phyloP scores from a whole-genome alignment of 1,284 basidiomycete genomes.

The Porodaedalea pini region DNA sequence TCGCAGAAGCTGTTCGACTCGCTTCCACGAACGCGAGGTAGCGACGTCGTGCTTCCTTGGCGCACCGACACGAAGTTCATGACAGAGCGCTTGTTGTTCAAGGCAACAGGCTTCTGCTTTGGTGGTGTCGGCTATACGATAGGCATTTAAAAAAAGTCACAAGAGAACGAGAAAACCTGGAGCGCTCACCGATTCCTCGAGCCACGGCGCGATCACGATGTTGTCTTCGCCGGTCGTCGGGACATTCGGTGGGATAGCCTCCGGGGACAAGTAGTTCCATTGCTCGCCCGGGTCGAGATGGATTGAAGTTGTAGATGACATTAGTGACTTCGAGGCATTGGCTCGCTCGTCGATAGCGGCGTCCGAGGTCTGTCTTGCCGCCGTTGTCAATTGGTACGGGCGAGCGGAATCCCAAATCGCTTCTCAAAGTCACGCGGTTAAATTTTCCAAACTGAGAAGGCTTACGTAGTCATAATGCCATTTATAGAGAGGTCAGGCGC shows the following conservation, averaged over 20 bases:
- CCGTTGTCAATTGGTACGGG: not conserved
- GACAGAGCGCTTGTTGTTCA: slow-evolving; percentile 40
- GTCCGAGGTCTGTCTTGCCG: not conserved
- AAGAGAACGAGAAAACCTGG: not conserved
- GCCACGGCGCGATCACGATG: slow-evolving; percentile 23
- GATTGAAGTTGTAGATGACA: slow-evolving; percentile 11
- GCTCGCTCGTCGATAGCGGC: not conserved
- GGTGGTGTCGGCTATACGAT: slow-evolving; percentile 21
- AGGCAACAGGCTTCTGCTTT: slow-evolving; percentile 25
- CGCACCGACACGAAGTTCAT: slow-evolving; percentile 33
- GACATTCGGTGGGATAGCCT: slow-evolving; percentile 16
- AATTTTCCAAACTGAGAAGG: not conserved
- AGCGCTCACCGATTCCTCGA: slow-evolving; percentile 21
- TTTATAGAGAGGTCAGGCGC: not conserved
- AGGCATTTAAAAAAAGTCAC: not conserved
- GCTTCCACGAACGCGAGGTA: slow-evolving; percentile 35
- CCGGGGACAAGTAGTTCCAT: slow-evolving; percentile 18
- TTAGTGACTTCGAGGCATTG: slow-evolving; percentile 5
- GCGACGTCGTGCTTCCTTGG: slow-evolving; percentile 32
- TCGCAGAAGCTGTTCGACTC: slow-evolving; percentile 38
- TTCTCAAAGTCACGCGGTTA: not conserved
- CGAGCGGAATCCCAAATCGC: no score
- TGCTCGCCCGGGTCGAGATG: slow-evolving; percentile 16
- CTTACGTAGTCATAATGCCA: not conserved
- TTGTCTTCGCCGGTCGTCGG: slow-evolving; percentile 24